Evolutionary conservation across 192 early-diverging fungal species (phyloP), one percentile per base, ranked within the genome.

Genomic region (Backusella parvicylindrica): DNA sequence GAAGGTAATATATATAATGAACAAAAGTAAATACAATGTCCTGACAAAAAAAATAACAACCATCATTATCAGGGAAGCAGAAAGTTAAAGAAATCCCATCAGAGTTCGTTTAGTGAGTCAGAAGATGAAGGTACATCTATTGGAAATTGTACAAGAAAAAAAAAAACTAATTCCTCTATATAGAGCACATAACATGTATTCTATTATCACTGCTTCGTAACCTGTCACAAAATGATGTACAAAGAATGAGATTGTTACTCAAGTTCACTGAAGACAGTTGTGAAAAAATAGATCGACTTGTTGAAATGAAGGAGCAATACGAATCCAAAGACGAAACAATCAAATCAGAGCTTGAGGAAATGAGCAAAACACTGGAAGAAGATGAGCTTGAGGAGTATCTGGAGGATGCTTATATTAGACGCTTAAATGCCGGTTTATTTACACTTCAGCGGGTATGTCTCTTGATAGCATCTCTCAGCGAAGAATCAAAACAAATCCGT

Each of bases 221-320:
- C 37, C 81, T 95, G 2, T 83, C 86, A 13, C 53, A 81, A 12
- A 82, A 84, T 35, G 84, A 90, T 7, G 88, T 89, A 18, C 81
- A 88, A 43, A 89, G 91, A 16, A 84, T 89, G 74, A 88, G 96
- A 18, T 77, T 99, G 23, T 65, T 96, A 21, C 82, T 85, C 41
- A 98, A 99, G 84, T 97, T 99, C 79, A 81, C 87, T 16, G 91
- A 95, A 75, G 84, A 89, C 50, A 89, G 92, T 75, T 93, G 86
- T 74, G 86, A 95, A 73, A 94, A 96, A 53, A 79, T 95, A n/a
- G 94, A 95, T 60, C 86, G 94, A 33, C 83, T 97, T 12, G 75
- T 96, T 38, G 92, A 95, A 84, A 79, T 97, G 56, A 89, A 90
- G 56, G 80, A 86, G 47, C 84, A 87, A 56, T 96, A 96, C 70